Conservation (phyloP, 192 early-diverging fungal genomes). For the Linnemannia elongata region DNA sequence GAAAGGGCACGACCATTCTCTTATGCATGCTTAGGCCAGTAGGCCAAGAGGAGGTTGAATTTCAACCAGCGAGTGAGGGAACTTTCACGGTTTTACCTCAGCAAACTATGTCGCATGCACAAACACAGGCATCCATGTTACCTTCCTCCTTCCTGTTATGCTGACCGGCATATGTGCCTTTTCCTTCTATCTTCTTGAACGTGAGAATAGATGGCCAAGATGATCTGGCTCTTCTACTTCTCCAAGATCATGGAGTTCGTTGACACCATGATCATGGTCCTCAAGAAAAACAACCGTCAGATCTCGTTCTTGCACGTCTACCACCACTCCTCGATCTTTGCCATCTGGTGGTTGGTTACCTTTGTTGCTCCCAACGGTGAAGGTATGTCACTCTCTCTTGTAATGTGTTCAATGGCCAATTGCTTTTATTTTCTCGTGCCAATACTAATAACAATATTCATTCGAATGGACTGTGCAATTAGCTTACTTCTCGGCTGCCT, state of each 20-base stretch:
- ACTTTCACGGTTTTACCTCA: neutral
- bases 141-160: neutral
- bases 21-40: neutral
- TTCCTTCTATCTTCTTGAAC: neutral
- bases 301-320: constrained; percentile 77
- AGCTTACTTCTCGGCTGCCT: constrained; percentile 65
- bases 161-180: neutral
- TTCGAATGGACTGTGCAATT: neutral
- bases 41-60: neutral
- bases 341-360: constrained; percentile 73
- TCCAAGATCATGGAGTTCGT: constrained; percentile 75
- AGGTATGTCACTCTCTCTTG: constrained; percentile 30
- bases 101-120: neutral
- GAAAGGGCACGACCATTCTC: neutral
- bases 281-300: constrained; percentile 78
- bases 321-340: constrained; percentile 74
- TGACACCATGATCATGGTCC: constrained; percentile 76
- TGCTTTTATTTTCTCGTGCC: neutral
- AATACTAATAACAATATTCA: neutral
- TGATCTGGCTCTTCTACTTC: constrained; percentile 76
- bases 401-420: neutral
- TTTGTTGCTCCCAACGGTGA: constrained; percentile 71
- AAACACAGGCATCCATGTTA: neutral
- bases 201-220: constrained; percentile 69
- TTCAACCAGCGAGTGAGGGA: neutral